Evolutionary conservation across 2,329 filamentous ascomycete species (phyloP), one percentile per base, ranked within the genome.

Genomic region (Clonostachys sp.): DNA sequence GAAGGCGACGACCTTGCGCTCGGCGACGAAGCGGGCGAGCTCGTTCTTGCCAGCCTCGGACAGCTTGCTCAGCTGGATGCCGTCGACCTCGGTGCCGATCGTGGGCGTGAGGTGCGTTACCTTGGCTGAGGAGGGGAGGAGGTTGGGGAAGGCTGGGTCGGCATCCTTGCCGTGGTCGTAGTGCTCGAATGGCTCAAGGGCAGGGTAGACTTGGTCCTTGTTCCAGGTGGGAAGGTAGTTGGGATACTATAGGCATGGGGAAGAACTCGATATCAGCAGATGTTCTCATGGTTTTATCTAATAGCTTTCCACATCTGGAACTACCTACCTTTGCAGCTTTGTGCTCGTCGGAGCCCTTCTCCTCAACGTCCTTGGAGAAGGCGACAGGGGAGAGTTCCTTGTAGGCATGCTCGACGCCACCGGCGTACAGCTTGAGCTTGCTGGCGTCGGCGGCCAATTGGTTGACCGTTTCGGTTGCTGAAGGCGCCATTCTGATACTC

Each of bases 1-100:
- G 75, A 92, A 91, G 34, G 84, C 82, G 14, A 90, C 86, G 6
- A 91, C 86, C 60, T 90, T 91, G 59, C 86, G 81, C 67, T 89
- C 77, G 12, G 88, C 84, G 12, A 91, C 85, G 52, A 86, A 83
- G 18, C 85, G 79, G 2, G 89, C 87, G 6, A 92, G 75, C 62
- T 92, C 84, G 57, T 91, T 84, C 61, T 89, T 90, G 46, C 83
- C 87, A 14, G 83, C 81, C 41, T 82, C 67, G 46, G 71, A 81
- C 12, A 92, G 74, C 51, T 77, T 74, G 67, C 81, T 87, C 33
- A 92, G 70, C 64, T 92, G 87, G 33, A 91, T 70, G 36, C 86
- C 86, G 5, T 70, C 73, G 34, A 92, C 72, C 59, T 91, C 87
- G 14, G 84, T 81, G 48, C 88, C 88, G 54, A 88, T 91, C 42